phyloP scores from a whole-genome alignment of 2,329 filamentous ascomycete species.

The Verticillium dahliae region DNA sequence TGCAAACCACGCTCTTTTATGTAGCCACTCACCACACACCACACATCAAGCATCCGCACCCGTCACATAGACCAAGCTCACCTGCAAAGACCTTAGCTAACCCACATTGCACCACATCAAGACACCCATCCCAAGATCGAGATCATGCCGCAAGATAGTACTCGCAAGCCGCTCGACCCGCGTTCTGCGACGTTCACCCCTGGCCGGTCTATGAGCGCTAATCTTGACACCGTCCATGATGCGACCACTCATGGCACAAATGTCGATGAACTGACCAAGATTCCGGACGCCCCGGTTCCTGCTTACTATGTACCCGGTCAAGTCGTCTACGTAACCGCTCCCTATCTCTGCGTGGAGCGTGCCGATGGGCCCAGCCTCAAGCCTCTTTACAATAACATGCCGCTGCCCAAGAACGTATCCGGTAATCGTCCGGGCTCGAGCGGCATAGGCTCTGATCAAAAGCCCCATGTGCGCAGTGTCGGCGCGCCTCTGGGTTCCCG shows the following conservation, averaged over 20 bases:
- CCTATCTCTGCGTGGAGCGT: not conserved
- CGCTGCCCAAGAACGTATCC: not conserved
- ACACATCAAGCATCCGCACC: too few relatives aligned
- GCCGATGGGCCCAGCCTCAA: not conserved
- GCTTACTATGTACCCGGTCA: not conserved
- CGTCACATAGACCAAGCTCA: too few relatives aligned
- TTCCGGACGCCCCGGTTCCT: not conserved
- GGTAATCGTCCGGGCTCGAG: not conserved
- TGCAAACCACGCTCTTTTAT: too few relatives aligned
- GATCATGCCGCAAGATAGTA: not conserved
- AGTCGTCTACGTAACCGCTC: not conserved
- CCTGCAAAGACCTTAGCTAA: too few relatives aligned
- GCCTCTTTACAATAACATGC: not conserved
- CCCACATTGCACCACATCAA: too few relatives aligned
- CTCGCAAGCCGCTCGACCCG: not conserved
- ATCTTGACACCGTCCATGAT: not conserved
- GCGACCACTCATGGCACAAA: too few relatives aligned
- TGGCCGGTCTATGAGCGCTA: not conserved
- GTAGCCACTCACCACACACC: too few relatives aligned
- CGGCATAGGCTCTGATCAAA: not conserved
- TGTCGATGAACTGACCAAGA: not conserved
- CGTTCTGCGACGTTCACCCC: not conserved
- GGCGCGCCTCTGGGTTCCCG: not conserved
- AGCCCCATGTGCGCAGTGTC: not conserved
- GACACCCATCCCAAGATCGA: not conserved